A percentile compares a stretch with the other conserved stretches of the same genome.
Evolutionary conservation across 495 filamentous ascomycete species (phyloP).

Genomic region (Tetracladium setigerum): DNA sequence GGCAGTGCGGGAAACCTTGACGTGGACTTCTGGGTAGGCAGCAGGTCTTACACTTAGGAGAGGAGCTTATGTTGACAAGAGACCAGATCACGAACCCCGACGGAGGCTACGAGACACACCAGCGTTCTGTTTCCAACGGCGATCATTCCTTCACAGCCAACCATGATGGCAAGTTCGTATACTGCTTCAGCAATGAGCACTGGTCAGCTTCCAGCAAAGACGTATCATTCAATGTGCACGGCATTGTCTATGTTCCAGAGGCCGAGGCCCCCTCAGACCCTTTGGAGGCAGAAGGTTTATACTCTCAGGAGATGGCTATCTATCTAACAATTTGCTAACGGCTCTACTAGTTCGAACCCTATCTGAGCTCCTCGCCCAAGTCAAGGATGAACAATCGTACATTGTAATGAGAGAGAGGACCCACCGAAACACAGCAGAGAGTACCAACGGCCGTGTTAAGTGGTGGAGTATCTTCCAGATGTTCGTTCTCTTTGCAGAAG

Average conservation of each 20-base stretch:
- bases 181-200: conserved; percentile 99
- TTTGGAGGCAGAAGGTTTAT: conserved; percentile 75
- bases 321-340: not conserved
- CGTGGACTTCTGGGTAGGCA: conserved; percentile 92
- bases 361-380: conserved; percentile 78
- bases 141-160: conserved; percentile 87
- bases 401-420: conserved; percentile 92
- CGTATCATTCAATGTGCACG: conserved; percentile 97
- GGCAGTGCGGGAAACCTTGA: conserved; percentile 91
- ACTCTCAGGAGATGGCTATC: not conserved
- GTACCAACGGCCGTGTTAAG: conserved; percentile 93
- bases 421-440: conserved; percentile 97
- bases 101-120: conserved; percentile 63
- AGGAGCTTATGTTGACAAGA: conserved; percentile 9
- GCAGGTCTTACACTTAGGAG: not conserved
- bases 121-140: conserved; percentile 75
- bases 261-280: conserved; percentile 78
- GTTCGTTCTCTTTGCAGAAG: conserved; percentile 80
- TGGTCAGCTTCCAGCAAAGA: conserved; percentile 91
- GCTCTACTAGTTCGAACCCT: conserved; percentile 62
- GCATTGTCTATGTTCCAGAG: conserved; percentile 95
- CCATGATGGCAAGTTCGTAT: conserved; percentile 80
- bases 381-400: conserved; percentile 96
- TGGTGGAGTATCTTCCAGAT: conserved; percentile 99
- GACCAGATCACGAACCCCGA: conserved; percentile 76